A percentile compares a stretch with the other conserved stretches of the same genome.
Evolutionary conservation across 2,329 filamentous ascomycete species (phyloP).

Genomic region (Ustulina deusta): DNA sequence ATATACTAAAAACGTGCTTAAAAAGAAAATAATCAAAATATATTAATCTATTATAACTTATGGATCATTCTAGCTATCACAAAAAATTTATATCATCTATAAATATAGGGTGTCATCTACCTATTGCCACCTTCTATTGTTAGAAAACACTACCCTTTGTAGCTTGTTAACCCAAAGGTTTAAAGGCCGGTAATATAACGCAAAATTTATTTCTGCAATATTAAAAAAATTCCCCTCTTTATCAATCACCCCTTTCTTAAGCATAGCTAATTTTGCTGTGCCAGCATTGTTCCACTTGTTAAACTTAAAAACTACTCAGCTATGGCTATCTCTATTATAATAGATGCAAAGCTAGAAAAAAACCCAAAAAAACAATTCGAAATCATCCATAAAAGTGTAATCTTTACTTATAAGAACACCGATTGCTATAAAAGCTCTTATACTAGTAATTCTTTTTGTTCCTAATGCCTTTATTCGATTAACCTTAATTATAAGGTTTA

Average conservation of each 20-base stretch:
- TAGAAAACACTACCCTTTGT: slow-evolving; percentile 17
- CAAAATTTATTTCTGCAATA: slow-evolving; percentile 40
- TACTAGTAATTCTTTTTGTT: slow-evolving; percentile 53
- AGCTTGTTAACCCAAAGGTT: slow-evolving; percentile 17
- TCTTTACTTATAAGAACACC: slow-evolving; percentile 8
- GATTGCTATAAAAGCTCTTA: slow-evolving; percentile 28
- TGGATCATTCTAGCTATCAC: slow-evolving; percentile 16
- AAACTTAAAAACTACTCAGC: not conserved
- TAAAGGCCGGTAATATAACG: not conserved
- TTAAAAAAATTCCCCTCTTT: not conserved
- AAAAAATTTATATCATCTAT: slow-evolving; percentile 20
- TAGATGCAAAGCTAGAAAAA: slow-evolving; percentile 23
- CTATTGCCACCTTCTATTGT: slow-evolving; percentile 16
- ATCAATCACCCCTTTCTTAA: slow-evolving; percentile 1
- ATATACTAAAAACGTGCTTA: not conserved
- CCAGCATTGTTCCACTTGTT: slow-evolving; percentile 5
- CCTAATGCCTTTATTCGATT: slow-evolving; percentile 49
- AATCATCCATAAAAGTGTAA: slow-evolving; percentile 21
- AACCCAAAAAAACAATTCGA: slow-evolving; percentile 29
- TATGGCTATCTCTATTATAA: not conserved
- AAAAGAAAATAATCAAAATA: not conserved
- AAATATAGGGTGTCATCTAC: slow-evolving; percentile 18
- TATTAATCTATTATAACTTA: slow-evolving; percentile 7
- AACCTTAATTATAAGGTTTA: slow-evolving; percentile 46
- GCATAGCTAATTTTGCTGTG: not conserved